Percentiles rank a stretch among this genome's conserved stretches.
phyloP scores from a whole-genome alignment of 2,329 filamentous ascomycete genomes.

The Aureobasidium lini region DNA sequence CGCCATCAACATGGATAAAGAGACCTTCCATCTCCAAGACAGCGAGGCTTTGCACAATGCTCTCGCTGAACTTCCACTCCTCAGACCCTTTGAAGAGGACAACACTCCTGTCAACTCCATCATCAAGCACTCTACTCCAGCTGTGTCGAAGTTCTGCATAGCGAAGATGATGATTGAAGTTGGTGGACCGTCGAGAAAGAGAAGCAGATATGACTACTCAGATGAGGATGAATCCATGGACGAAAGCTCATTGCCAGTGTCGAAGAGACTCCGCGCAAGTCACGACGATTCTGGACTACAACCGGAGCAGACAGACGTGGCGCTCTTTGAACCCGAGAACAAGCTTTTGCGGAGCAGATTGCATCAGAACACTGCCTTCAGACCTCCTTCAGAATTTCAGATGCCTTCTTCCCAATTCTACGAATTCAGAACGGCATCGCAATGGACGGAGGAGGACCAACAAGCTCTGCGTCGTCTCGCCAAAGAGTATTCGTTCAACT shows the following conservation, averaged over 20 bases:
- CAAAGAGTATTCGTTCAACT: slow-evolving; percentile 93
- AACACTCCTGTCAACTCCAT: slow-evolving; percentile 38
- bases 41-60: slow-evolving; percentile 42
- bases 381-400: slow-evolving; percentile 80
- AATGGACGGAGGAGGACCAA: slow-evolving; percentile 87
- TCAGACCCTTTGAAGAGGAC: slow-evolving; percentile 53
- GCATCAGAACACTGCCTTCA: slow-evolving; percentile 85
- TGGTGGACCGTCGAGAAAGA: slow-evolving; percentile 61
- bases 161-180: slow-evolving; percentile 67
- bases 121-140: slow-evolving; percentile 52
- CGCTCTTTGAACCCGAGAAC: slow-evolving; percentile 82
- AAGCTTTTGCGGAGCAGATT: slow-evolving; percentile 83
- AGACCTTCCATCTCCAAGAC: slow-evolving; percentile 13
- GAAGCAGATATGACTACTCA: slow-evolving; percentile 74
- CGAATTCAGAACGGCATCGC: slow-evolving; percentile 75
- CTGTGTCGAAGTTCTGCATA: slow-evolving; percentile 79
- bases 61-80: slow-evolving; percentile 73
- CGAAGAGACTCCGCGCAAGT: slow-evolving; percentile 21
- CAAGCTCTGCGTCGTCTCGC: slow-evolving; percentile 80
- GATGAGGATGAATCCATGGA: slow-evolving; percentile 14
- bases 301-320: slow-evolving; percentile 68
- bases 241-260: not conserved
- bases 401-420: slow-evolving; percentile 92
- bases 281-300: slow-evolving; percentile 42
- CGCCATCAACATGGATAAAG: slow-evolving; percentile 15